Base-by-base conservation (phyloP, 1,284 basidiomycete genomes). In the Melampsora americana region DNA sequence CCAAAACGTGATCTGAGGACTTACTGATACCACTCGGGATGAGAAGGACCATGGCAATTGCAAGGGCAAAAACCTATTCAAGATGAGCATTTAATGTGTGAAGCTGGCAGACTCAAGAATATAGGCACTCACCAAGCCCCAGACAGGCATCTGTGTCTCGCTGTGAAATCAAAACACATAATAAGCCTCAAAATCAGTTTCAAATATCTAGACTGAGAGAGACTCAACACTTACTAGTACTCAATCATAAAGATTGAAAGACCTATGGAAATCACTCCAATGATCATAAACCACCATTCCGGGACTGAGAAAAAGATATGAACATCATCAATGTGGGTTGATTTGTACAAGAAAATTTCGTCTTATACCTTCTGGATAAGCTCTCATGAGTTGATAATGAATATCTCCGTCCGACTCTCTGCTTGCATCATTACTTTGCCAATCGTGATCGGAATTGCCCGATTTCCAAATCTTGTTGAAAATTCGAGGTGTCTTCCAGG, bases 371-470 rank as follows among this genome's bases (percentile, higher is more conserved):
- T 83, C 81, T 61, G 79, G 79, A 73, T 82, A 83, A 6, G 60
- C 65, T 66, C 78, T 66, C 82, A 83, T 83, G 20, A 83, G 79
- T 5, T 80, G 79, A 65, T 80, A 80, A 78, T 84, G 83, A 23
- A 83, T 79, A 70, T 84, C 83, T 44, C 78, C 79, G 73, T 81
- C 76, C 28, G 78, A 60, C 23, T 46, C n/a, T 30, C n/a, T 12
- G 5, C 60, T 12, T 7, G 67, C 6, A 20, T 67, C 28, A 18
- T 46, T 20, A 44, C 46, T 44, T 56, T 6, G 6, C 11, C 6
- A 56, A 23, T 39, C 16, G 5, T 73, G 53, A 11, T 77, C 50
- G 11, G 28, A 20, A 18, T 64, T 39, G 7, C 44, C 32, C 30
- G 16, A 12, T 28, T 16, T 20, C 60, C 60, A 20, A 35, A 62